A percentile compares a stretch with the other conserved stretches of the same genome.
Conservation (phyloP, 805 yeast genomes). For the Lipomyces oligophaga region DNA sequence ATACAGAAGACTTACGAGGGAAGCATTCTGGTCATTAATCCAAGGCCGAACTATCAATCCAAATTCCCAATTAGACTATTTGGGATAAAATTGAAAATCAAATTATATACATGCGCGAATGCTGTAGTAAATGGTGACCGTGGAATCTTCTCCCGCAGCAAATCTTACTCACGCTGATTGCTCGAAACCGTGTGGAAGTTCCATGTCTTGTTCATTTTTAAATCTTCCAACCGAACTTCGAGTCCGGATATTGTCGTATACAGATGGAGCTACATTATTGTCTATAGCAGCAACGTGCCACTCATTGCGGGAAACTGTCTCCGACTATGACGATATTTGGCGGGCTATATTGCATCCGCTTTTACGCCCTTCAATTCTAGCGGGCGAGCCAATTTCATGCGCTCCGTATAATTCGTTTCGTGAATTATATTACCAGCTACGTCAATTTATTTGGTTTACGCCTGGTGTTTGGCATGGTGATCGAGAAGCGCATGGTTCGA, state of each 20-base stretch:
- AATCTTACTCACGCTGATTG: neutral
- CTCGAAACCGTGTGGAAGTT: neutral
- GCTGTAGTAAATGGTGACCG: no score
- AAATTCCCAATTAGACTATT: no score
- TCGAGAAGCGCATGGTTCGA: slow-evolving; percentile 29
- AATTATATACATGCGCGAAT: no score
- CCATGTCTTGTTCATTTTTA: neutral
- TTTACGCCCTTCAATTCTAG: slow-evolving; percentile 14
- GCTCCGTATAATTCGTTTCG: slow-evolving; percentile 27
- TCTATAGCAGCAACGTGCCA: slow-evolving; percentile 25
- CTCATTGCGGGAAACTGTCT: slow-evolving; percentile 10
- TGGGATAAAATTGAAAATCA: no score
- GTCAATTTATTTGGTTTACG: slow-evolving; percentile 31
- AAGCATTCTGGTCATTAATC: no score
- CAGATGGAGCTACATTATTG: slow-evolving; percentile 25
- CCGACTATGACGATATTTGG: slow-evolving; percentile 28
- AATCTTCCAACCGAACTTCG: slow-evolving; percentile 29
- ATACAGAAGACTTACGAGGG: no score
- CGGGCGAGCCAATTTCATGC: slow-evolving; percentile 3
- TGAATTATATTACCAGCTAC: slow-evolving; percentile 21
- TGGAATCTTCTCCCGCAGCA: no score
- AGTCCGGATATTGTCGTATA: slow-evolving; percentile 10
- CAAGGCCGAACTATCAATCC: no score
- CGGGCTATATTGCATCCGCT: slow-evolving; percentile 14
- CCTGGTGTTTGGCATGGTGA: slow-evolving; percentile 35